These are phyloP conservation scores for Pseudopithomyces maydicus DNA, from an alignment of 2,329 filamentous ascomycete genomes.

Conservation along the genomic window DNA sequence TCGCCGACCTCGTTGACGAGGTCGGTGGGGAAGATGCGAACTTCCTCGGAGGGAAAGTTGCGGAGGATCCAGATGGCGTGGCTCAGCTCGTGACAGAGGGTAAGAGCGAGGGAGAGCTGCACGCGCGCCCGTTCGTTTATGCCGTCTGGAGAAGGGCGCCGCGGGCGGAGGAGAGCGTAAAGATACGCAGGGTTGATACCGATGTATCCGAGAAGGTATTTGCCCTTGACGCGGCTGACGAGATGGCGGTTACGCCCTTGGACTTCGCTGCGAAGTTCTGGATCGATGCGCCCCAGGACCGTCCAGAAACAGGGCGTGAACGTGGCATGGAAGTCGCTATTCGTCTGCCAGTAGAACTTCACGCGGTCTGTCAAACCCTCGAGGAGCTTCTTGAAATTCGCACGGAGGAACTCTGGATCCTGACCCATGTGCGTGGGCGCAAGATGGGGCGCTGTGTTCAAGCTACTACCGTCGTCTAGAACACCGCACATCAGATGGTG, in stretches of 20 bases:
- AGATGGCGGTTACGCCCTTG: neutral
- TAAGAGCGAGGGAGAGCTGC: neutral
- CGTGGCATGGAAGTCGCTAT: neutral
- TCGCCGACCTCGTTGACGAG: neutral
- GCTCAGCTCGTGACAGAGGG: neutral
- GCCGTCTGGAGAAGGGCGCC: neutral
- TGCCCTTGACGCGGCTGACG: neutral
- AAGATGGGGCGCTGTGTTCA: neutral
- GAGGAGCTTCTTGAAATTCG: neutral
- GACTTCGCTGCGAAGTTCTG: neutral
- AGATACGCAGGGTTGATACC: neutral
- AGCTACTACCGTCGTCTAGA: too few relatives aligned
- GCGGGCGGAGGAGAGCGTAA: neutral
- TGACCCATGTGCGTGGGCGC: neutral
- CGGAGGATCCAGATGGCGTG: neutral
- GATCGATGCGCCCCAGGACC: neutral
- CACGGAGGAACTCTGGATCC: neutral
- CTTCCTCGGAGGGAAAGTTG: neutral
- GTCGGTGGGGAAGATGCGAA: neutral
- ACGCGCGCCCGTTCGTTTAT: neutral
- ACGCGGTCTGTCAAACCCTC: neutral
- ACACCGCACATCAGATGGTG: neutral
- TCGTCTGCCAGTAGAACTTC: neutral
- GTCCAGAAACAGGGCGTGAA: neutral
- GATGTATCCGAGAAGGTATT: neutral